A percentile compares a stretch with the other conserved stretches of the same genome.
phyloP scores from a whole-genome alignment of 192 early-diverging fungal species.

The Chytriomyces sp. region DNA sequence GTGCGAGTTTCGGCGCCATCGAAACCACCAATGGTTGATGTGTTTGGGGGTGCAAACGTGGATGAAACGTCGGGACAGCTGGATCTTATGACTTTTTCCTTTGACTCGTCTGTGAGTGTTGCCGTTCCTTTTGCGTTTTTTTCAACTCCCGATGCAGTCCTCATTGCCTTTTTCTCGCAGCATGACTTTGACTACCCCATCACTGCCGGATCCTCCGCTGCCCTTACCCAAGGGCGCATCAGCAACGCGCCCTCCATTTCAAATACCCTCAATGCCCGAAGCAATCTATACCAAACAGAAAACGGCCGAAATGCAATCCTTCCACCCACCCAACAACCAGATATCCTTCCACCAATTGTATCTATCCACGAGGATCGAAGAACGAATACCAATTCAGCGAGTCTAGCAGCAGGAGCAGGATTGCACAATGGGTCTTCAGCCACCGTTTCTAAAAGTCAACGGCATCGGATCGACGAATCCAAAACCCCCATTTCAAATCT shows the following conservation, averaged over 20 bases:
- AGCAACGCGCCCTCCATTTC: not conserved
- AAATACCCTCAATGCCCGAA: not conserved
- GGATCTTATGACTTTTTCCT: not conserved
- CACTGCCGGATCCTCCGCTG: not conserved
- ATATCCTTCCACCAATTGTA: too few species aligned
- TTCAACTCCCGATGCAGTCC: not conserved
- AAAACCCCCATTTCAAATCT: too few species aligned
- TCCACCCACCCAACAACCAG: too few species aligned
- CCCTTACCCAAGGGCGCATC: not conserved
- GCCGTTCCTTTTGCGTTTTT: not conserved
- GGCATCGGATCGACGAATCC: too few species aligned
- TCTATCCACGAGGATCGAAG: too few species aligned
- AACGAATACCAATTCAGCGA: too few species aligned
- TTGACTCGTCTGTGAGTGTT: not conserved
- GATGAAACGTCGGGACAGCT: not conserved
- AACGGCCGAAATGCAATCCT: too few species aligned
- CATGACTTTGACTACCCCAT: not conserved
- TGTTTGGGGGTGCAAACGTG: not conserved
- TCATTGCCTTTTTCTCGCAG: not conserved
- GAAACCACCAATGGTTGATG: not conserved
- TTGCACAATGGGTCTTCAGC: too few species aligned
- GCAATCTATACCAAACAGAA: too few species aligned
- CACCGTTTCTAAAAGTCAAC: too few species aligned
- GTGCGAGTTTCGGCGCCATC: not conserved
- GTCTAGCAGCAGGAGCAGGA: too few species aligned